Evolutionary conservation across 805 yeast species (phyloP), one percentile per base, ranked within the genome.

Genomic region (Pachysolen tannophilus): DNA sequence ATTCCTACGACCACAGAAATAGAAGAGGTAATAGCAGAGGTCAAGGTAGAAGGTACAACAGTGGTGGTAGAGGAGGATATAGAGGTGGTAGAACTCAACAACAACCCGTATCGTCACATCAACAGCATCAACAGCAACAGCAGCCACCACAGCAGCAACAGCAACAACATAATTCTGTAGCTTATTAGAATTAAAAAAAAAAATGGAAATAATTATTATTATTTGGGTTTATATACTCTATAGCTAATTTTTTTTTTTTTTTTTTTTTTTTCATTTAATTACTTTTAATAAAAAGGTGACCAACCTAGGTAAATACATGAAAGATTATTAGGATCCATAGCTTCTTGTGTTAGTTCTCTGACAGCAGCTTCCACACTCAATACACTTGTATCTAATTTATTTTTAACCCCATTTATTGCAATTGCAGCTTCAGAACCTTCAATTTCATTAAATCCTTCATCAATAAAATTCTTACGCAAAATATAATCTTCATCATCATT

Each of bases 341-440:
- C 96, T 39, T 82, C 82, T 29, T 74, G 75, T 6, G 88, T 75
- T 43, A 90, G 60, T 48, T 83, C 92, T 37, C 90, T 69, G 2
- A 90, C 90, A 0, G 75, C 75, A 0, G 97, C 95, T 46, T 87
- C 96, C 6, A 74, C 73, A 49, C 87, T 85, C 33, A 92, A 61
- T 0, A 78, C 82, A 24, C 68, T 67, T 0, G 82, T 81, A 15
- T 52, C 50, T 29, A 90, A 60, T 52, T 92, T 92, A 15, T 68
- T 76, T 35, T 72, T 63, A 3, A 90, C 97, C 3, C 75, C 74
- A 25, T 66, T 65, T 20, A 92, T 66, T 0, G 97, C 96, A 37
- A 82, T 65, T 8, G 73, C 78, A 0, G 96, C 95, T 48, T 86
- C 95, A 13, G 78, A 67, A 1, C 73, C 78, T 38, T 68, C 72